phyloP scores from a whole-genome alignment of 192 early-diverging fungal genomes.

The Chytriomyces hyalinus region DNA sequence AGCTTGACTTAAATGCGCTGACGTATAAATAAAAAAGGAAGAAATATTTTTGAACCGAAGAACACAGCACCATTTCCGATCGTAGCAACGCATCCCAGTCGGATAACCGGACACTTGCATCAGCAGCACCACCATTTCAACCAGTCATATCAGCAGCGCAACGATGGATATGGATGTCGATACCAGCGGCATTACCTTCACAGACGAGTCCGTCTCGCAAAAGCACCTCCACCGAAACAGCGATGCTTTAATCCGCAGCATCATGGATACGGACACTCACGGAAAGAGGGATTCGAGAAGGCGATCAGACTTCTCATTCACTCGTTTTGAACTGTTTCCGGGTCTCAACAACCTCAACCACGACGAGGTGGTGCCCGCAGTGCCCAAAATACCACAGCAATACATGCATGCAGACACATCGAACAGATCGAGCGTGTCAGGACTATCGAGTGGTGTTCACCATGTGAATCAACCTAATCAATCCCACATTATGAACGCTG shows the following conservation, averaged over 20 bases:
- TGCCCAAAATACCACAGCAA: background rate
- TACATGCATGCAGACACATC: background rate
- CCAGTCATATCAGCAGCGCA: no score
- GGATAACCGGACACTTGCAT: no score
- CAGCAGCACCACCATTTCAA: no score
- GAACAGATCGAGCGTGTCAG: background rate
- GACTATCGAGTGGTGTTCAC: background rate
- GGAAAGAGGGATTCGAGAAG: background rate
- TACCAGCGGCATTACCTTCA: no score
- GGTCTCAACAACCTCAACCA: background rate
- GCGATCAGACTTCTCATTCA: background rate
- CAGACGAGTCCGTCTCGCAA: no score
- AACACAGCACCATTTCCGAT: no score
- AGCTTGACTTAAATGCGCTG: no score
- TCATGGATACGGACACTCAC: background rate
- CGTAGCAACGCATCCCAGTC: no score
- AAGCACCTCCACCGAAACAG: conserved; percentile 1
- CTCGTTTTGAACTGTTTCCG: background rate
- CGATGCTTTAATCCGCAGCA: conserved; percentile 10
- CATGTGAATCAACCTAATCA: background rate
- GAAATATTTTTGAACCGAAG: no score
- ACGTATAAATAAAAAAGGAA: no score
- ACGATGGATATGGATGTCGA: no score
- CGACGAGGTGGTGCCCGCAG: background rate
- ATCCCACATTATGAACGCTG: background rate